Base-by-base conservation (phyloP, 192 early-diverging fungal genomes). In the Coemansia asiatica region DNA sequence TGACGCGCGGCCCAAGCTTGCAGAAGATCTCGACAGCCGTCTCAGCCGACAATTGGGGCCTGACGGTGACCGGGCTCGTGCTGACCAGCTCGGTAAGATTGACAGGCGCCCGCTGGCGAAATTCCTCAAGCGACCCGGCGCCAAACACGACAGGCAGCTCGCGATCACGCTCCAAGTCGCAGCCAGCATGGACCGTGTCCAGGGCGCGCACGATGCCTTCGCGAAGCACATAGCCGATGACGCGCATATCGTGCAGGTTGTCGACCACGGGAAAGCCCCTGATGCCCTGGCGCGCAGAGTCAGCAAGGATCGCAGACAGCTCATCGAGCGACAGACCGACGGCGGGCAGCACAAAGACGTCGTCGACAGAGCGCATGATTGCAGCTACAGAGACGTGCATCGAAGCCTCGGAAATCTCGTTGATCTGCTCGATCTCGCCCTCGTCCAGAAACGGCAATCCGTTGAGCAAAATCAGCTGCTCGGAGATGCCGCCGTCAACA, bases 1-100 rank as follows among this genome's bases (percentile, higher is more conserved):
- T 82, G 8, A 88, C 83, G 8, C 88, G 84, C 18, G 91, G 91
- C 9, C 90, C 92, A 56, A 93, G 84, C 77, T 94, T 91, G 57
- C 90, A 90, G 67, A 94, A 94, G 46, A 94, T 84, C 75, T 92
- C 89, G 66, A 91, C 82, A 0, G 90, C 89, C 0, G 89, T 91
- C 60, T 91, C 92, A 10, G 89, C 74, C 1, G 90, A 81, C 25
- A 85, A 78, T 28, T 86, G 81, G 21, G 91, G 91, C 15, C 87
- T 76, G 18, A 92, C 90, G 0, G 87, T 88, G 16, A 90, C 84
- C 0, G 92, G 90, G n/a, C 87, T 90, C 67, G 84, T 25, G 63
- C 72, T 66, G 53, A 85, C 79, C 35, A 63, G 62, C 25, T 44
- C 58, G 16, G 68, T 44, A 35, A 78, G 69, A 36, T 70, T 55